Evolutionary conservation across 108 stramenopile genomes (phyloP), one percentile per base, ranked within the genome.

Genomic region (Nitzschia palea): DNA sequence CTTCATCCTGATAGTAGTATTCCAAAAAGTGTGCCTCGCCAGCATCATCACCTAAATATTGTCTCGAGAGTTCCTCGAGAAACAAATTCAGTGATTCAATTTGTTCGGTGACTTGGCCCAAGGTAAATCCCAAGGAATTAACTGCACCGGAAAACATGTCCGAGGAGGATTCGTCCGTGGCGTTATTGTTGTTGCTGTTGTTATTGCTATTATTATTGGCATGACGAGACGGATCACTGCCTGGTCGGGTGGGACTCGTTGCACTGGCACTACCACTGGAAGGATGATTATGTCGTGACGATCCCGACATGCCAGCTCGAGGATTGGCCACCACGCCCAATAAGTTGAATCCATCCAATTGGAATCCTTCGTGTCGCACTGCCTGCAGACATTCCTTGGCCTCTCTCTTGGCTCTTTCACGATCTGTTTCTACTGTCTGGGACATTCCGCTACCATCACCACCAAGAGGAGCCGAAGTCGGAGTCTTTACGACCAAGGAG

Each of bases 321-420:
- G 88, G 91, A 75, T 90, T 90, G 25, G 88, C 85, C 1, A 90
- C 87, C 12, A 90, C 88, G 9, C 82, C 78, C 36, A 94, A 78
- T 27, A 94, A 74, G 71, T 94, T 94, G 70, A 94, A 94, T 37
- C 86, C 84, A 62, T 94, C 87, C 68, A 94, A 63, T 42, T 79
- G 73, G 59, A 76, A 77, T 37, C 79, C 76, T 44, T 71, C 69
- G 32, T 62, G 37, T 2, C 53, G 15, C 28, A 71, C 29, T 5
- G 79, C 40, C 12, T 79, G 63, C 32, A 64, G 9, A 33, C 73
- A 73, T 62, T 67, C 71, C 58, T 60, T 25, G 40, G 75, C 80
- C 73, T 73, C 80, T 57, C 44, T 57, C 27, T 44, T 59, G 14
- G 74, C 74, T n/a, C 35, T 42, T 15, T 71, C 70, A 40, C 65